A percentile compares a stretch with the other conserved stretches of the same genome.
Conservation (phyloP, 495 filamentous ascomycete genomes). For the Poronia punctata region DNA sequence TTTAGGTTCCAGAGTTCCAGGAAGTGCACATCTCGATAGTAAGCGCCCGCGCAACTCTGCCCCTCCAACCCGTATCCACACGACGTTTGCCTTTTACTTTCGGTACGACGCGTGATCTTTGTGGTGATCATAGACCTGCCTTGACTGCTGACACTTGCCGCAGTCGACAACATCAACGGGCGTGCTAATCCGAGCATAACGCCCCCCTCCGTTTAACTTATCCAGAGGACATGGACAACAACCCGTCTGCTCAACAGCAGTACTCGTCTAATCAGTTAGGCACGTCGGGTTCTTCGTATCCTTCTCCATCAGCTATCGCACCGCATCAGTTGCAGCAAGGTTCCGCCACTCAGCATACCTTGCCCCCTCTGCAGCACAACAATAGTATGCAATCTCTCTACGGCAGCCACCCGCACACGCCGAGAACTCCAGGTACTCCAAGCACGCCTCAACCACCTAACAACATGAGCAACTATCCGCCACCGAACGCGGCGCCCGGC, state of each 20-base stretch:
- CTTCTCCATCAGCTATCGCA: slow-evolving; percentile 47
- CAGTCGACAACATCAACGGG: slow-evolving; percentile 12
- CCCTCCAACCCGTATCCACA: slow-evolving; percentile 13
- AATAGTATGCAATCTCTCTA: slow-evolving; percentile 53
- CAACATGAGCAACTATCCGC: slow-evolving; percentile 55
- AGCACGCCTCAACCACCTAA: slow-evolving; percentile 54
- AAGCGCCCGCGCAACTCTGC: slow-evolving; percentile 5
- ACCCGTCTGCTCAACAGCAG: slow-evolving; percentile 22
- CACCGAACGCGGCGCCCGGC: slow-evolving; percentile 47
- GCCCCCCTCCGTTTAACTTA: too few relatives aligned
- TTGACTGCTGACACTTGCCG: not conserved
- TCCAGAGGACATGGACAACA: slow-evolving; percentile 28
- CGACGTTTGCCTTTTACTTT: slow-evolving; percentile 10
- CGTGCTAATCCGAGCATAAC: too few relatives aligned
- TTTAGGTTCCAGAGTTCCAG: slow-evolving; percentile 11
- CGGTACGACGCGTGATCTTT: slow-evolving; percentile 7
- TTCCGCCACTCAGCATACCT: slow-evolving; percentile 53
- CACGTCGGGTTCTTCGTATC: slow-evolving; percentile 28
- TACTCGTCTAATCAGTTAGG: slow-evolving; percentile 28
- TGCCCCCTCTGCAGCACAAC: slow-evolving; percentile 63
- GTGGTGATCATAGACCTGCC: not conserved
- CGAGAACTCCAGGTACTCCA: slow-evolving; percentile 54
- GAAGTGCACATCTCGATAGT: slow-evolving; percentile 7
- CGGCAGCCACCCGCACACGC: slow-evolving; percentile 57
- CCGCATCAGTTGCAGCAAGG: slow-evolving; percentile 56